Conservation (phyloP, 192 early-diverging fungal species). For the Tieghemiomyces parasiticus region DNA sequence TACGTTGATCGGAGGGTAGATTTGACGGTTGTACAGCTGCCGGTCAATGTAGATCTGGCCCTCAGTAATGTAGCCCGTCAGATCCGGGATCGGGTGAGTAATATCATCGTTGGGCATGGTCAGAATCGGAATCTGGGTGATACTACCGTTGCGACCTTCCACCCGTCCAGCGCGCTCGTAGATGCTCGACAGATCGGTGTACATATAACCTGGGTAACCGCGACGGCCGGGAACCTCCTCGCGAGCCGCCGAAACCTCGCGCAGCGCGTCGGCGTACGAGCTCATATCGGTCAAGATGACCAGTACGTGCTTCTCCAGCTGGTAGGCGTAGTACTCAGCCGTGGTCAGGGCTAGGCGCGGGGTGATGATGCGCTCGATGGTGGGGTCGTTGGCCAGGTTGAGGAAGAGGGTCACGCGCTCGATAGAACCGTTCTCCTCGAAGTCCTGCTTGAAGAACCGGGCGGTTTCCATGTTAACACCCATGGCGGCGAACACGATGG, state of each 20-base stretch:
- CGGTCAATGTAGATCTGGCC: conserved; percentile 99
- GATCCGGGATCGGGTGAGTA: conserved; percentile 98
- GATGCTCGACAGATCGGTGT: conserved; percentile 99
- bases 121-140: conserved; percentile 99
- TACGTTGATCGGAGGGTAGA: conserved; percentile 99
- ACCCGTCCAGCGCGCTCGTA: conserved; percentile 99
- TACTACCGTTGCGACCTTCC: conserved; percentile 90
- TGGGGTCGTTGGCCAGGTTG: conserved; percentile 99
- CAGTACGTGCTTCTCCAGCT: conserved; percentile 97
- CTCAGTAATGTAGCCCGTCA: conserved; percentile 99
- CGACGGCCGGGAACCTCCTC: conserved; percentile 99
- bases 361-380: conserved; percentile 99
- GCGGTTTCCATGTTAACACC: conserved; percentile 99
- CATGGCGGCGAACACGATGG: conserved; percentile 99
- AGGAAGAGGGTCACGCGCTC: conserved; percentile 97
- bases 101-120: conserved; percentile 99
- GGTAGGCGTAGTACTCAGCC: conserved; percentile 99
- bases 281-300: conserved; percentile 99
- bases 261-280: conserved; percentile 98
- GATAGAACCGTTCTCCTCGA: conserved; percentile 98
- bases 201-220: conserved; percentile 99
- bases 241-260: conserved; percentile 97
- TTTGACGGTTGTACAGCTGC: conserved; percentile 96
- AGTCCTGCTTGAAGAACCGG: conserved; percentile 99
- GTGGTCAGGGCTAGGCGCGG: conserved; percentile 96